Conservation (phyloP, 768 basidiomycete species). For the Trametes villosa region DNA sequence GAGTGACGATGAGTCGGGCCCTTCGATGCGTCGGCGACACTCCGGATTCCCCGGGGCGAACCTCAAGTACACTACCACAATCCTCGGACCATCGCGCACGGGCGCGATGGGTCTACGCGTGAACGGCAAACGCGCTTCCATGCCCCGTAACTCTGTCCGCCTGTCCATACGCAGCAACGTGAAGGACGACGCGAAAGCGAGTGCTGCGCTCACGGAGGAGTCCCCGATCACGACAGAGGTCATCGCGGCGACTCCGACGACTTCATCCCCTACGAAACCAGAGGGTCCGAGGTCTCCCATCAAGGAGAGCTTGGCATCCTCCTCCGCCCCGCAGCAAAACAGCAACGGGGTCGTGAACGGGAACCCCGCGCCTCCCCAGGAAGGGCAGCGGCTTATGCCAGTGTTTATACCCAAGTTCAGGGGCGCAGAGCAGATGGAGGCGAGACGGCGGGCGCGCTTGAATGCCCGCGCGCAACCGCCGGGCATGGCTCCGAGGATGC, state of each 20-base stretch:
- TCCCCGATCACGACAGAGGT: slow-evolving; percentile 19
- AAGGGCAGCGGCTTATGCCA: slow-evolving; percentile 35
- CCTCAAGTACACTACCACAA: slow-evolving; percentile 87
- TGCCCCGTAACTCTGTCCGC: slow-evolving; percentile 27
- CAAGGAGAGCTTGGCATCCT: slow-evolving; percentile 4
- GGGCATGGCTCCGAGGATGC: slow-evolving; percentile 37
- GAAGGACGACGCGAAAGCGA: neutral
- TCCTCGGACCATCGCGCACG: slow-evolving; percentile 70
- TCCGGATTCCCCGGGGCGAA: slow-evolving; percentile 52
- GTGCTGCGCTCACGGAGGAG: slow-evolving; percentile 5
- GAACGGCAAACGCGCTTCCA: slow-evolving; percentile 54
- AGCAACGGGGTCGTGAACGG: slow-evolving; percentile 5
- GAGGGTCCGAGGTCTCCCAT: slow-evolving; percentile 10
- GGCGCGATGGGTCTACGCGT: slow-evolving; percentile 82
- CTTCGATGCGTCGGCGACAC: slow-evolving; percentile 35
- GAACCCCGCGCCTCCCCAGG: slow-evolving; percentile 12
- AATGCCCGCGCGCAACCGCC: slow-evolving; percentile 58
- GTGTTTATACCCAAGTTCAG: slow-evolving; percentile 80
- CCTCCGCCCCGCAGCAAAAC: slow-evolving; percentile 3
- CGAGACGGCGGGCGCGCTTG: slow-evolving; percentile 65
- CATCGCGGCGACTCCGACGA: slow-evolving; percentile 12
- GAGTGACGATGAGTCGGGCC: slow-evolving; percentile 68
- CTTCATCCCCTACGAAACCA: slow-evolving; percentile 5
- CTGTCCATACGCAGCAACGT: slow-evolving; percentile 15
- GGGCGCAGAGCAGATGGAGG: slow-evolving; percentile 87